Base-by-base conservation (phyloP, 75 land plant species). In the Adiantum capillusveneris region DNA sequence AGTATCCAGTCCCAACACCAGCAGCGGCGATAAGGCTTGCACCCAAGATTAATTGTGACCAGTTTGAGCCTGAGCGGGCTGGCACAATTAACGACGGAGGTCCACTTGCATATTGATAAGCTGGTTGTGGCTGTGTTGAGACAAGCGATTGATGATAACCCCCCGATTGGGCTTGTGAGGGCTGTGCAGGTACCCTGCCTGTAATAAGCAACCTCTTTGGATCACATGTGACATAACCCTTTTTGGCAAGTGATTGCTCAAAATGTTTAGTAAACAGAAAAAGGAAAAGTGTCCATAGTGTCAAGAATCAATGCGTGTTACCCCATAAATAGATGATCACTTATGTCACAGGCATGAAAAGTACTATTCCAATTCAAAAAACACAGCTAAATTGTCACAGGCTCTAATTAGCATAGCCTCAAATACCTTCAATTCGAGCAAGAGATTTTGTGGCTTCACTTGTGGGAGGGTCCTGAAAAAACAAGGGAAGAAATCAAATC, bases 1-100 rank as follows among this genome's bases (percentile, higher is more conserved):
- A 21, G 19, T 79, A 59, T 49, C 79, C 82, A 59, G 89, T 76
- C 26, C 89, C 89, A 63, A 82, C 82, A 44, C 89, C 82, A 13
- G 80, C 68, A 53, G 67, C 80, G 37, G 82, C 71, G 41, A 85
- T 54, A 17, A 73, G 37, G 11, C 89, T 79, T 18, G 76, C 43
- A 44, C 85, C 85, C 59, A 73, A 44, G 62, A 82, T 11, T 16
- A 69, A 66, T 56, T 85, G 82, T 11, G 66, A 79, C 89, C 85
- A 85, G 16, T 79, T 74, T 59, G 76, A 69, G 17, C 60, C 34
- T 0, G 70, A 58, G 24, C 24, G 44, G 25, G 22, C 26, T 1
- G 48, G 16, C 11, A 53, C 25, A 11, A 42, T 48, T 26, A 17
- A 57, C 41, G 34, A 56, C 25, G 29, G 36, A 51, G 79, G 71